phyloP scores from a whole-genome alignment of 2,329 filamentous ascomycete genomes.

The Trichoderma sp. region DNA sequence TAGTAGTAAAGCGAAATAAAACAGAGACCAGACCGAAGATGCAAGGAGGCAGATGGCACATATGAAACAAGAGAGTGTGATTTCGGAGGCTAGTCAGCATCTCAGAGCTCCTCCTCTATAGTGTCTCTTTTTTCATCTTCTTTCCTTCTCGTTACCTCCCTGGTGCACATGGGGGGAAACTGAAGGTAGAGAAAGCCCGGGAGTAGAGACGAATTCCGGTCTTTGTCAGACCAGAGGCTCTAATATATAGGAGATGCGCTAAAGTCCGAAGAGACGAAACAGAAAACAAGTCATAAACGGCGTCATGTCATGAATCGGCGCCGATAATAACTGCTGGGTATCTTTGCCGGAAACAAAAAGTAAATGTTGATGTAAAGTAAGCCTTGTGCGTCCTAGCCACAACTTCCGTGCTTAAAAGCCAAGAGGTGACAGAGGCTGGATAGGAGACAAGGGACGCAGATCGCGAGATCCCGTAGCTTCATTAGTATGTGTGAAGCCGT shows the following conservation, averaged over 20 bases:
- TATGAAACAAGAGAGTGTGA: conserved; percentile 11
- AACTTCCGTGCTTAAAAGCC: conserved; percentile 50
- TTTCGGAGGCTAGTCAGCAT: background rate
- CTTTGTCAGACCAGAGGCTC: conserved; percentile 9
- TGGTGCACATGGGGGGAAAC: background rate
- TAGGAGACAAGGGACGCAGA: conserved; percentile 63
- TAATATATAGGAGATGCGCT: conserved; percentile 21
- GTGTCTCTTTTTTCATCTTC: too few species aligned
- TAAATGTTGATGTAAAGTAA: conserved; percentile 8
- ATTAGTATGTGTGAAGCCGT: conserved; percentile 27
- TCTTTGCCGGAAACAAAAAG: conserved; percentile 24
- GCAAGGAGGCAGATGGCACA: conserved; percentile 15
- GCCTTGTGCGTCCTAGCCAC: background rate
- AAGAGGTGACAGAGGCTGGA: conserved; percentile 66
- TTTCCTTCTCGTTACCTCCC: background rate
- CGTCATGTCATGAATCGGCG: conserved; percentile 41
- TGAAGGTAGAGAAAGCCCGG: background rate
- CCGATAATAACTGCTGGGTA: conserved; percentile 29
- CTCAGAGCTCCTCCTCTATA: background rate
- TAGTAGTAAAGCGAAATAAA: background rate
- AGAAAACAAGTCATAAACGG: conserved; percentile 39
- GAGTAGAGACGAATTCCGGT: background rate
- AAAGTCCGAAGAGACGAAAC: conserved; percentile 25
- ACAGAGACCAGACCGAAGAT: conserved; percentile 11
- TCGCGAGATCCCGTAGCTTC: conserved; percentile 42